Percentiles rank a stretch among this genome's conserved stretches.
These are phyloP conservation scores for Pyrenochaeta sp. DNA, from an alignment of 2,329 filamentous ascomycete genomes.

Conservation along the genomic window DNA sequence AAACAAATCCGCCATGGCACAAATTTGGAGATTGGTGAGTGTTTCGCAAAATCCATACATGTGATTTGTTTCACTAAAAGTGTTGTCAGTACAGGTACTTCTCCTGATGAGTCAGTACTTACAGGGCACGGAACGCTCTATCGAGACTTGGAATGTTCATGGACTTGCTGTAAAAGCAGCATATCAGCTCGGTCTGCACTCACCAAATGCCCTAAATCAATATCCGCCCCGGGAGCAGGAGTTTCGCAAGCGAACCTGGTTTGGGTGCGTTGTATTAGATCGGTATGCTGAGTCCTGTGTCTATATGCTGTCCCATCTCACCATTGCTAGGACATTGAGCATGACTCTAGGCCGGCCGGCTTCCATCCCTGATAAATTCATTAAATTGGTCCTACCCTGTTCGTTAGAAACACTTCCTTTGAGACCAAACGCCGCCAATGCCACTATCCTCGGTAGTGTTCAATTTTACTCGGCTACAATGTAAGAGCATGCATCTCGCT, in stretches of 20 bases:
- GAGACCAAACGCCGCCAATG: not conserved
- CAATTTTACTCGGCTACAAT: conserved; percentile 49
- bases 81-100: conserved; percentile 13
- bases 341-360: conserved; percentile 62
- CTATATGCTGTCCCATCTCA: not conserved
- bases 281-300: conserved; percentile 38
- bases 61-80: too few relatives aligned
- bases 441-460: conserved; percentile 11
- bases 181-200: conserved; percentile 62
- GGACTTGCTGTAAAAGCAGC: conserved; percentile 62
- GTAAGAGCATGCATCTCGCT: conserved; percentile 22
- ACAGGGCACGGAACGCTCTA: conserved; percentile 62
- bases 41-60: too few relatives aligned
- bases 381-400: conserved; percentile 49
- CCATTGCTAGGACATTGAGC: conserved; percentile 52
- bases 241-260: conserved; percentile 61
- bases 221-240: conserved; percentile 57
- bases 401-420: not conserved
- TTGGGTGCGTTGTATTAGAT: conserved; percentile 59
- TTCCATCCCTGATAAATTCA: conserved; percentile 56
- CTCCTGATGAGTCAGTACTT: conserved; percentile 62
- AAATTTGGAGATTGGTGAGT: conserved; percentile 56
- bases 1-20: conserved; percentile 52
- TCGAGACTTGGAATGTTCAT: conserved; percentile 64
- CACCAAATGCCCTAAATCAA: conserved; percentile 43